Evolutionary conservation across 2,329 filamentous ascomycete genomes (phyloP), one percentile per base, ranked within the genome.

Genomic region (Cucurbitaria berberidis): DNA sequence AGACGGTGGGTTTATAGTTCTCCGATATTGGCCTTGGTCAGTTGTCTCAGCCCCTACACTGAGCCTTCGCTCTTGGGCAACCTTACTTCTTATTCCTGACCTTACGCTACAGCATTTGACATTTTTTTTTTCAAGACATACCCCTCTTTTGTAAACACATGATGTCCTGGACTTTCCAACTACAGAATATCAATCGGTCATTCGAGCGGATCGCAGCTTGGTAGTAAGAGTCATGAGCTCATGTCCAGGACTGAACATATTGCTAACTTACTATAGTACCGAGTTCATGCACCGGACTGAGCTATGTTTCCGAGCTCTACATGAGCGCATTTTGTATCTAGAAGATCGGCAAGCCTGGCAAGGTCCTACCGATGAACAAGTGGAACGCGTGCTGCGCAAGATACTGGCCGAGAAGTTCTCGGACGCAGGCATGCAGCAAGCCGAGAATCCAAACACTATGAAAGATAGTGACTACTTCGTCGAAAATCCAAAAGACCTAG

Each of bases 361-460:
- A 22, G 64, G 59, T 3, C 69, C 64, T 5, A 67, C 56, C 16
- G 71, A 74, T 40, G 71, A 73, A 49, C 71, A 74, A 38, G 60
- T 74, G 3, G 71, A 74, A 48, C 65, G 70, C 40, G 60, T 71
- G 2, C 59, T 73, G n/a, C 67, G 70, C 30, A 74, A 71, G 54
- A 73, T 74, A 29, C 52, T 74, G 16, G 66, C 69, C 16, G 70
- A 74, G 43, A 62, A 56, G 7, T 73, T 73, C 36, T 56, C 59
- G 16, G 50, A 67, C 22, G 45, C 52, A 2, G 52, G 35, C 2
- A 34, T 51, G 8, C 59, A 56, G 18, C 63, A 29, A 29, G 29
- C 40, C 5, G 53, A 50, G 30, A 53, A 51, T 45, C 36, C 51
- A 15, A 41, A 49, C 32, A 43, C 41, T 18, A 48, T 47, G 32